Conservation (phyloP, 495 filamentous ascomycete species). For the Neurospora intermedia region DNA sequence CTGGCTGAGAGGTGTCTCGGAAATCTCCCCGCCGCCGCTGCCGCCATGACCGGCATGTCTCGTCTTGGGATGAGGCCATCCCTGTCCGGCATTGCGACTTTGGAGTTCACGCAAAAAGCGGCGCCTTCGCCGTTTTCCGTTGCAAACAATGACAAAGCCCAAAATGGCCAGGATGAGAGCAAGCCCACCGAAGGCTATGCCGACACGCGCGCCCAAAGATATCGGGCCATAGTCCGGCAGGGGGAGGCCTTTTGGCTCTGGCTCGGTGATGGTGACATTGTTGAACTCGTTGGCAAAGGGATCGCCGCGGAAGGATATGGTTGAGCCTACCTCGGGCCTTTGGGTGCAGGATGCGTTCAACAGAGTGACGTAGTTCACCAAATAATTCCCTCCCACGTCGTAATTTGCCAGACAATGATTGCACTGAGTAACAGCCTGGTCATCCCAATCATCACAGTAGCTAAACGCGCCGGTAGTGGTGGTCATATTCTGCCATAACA, state of each 20-base stretch:
- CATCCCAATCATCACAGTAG: slow-evolving; percentile 32
- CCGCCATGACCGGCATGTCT: slow-evolving; percentile 12
- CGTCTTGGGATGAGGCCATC: slow-evolving; percentile 26
- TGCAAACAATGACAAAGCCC: slow-evolving; percentile 37
- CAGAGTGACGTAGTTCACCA: slow-evolving; percentile 36
- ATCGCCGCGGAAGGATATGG: slow-evolving; percentile 33
- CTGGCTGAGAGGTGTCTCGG: slow-evolving; percentile 39
- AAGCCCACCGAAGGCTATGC: slow-evolving; percentile 39
- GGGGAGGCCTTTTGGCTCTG: slow-evolving; percentile 19
- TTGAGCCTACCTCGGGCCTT: slow-evolving; percentile 24
- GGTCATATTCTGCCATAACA: slow-evolving; percentile 28
- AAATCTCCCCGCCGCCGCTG: slow-evolving; percentile 26
- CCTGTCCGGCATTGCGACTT: slow-evolving; percentile 18
- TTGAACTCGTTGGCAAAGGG: slow-evolving; percentile 34
- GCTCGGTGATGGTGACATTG: slow-evolving; percentile 29
- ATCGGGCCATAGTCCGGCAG: slow-evolving; percentile 28
- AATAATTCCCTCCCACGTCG: slow-evolving; percentile 13
- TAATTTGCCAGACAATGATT: slow-evolving; percentile 20
- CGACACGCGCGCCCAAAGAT: slow-evolving; percentile 38
- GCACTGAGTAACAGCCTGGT: slow-evolving; percentile 23
- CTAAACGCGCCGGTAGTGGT: slow-evolving; percentile 21
- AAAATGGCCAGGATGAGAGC: slow-evolving; percentile 29
- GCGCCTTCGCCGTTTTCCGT: slow-evolving; percentile 37
- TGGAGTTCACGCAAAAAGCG: slow-evolving; percentile 32
- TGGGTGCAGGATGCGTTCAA: slow-evolving; percentile 39